phyloP scores from a whole-genome alignment of 2,329 filamentous ascomycete genomes.

The Xylaria multiplex region DNA sequence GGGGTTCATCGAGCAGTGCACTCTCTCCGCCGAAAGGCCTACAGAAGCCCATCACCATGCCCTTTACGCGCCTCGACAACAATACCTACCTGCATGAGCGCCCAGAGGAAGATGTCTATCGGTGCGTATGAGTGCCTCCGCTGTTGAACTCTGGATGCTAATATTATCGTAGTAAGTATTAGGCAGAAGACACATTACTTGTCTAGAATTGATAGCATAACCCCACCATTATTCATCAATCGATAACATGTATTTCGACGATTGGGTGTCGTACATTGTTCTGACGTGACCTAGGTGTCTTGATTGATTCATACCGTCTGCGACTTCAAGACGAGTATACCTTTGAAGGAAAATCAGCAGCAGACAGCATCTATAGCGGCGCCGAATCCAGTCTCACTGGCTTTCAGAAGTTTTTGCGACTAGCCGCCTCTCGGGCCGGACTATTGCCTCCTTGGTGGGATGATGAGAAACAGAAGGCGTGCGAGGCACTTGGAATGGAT shows the following conservation, averaged over 20 bases:
- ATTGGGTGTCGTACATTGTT: neutral
- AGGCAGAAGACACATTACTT: neutral
- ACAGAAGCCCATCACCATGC: conserved; percentile 28
- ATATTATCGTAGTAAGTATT: conserved; percentile 17
- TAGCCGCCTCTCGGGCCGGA: conserved; percentile 11
- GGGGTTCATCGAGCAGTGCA: neutral
- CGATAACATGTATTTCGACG: no score
- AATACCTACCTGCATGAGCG: conserved; percentile 35
- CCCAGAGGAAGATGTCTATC: conserved; percentile 35
- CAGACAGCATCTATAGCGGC: conserved; percentile 30
- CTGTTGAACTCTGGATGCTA: neutral
- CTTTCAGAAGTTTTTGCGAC: conserved; percentile 29
- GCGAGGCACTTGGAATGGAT: conserved; percentile 29
- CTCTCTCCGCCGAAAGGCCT: conserved; percentile 33
- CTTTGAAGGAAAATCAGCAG: conserved; percentile 8
- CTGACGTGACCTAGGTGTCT: conserved; percentile 19
- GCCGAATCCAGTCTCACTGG: conserved; percentile 19
- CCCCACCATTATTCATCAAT: no score
- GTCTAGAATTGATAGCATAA: neutral
- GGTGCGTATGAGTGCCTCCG: conserved; percentile 19
- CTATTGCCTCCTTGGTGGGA: conserved; percentile 36
- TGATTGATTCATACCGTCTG: conserved; percentile 36
- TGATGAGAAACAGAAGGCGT: conserved; percentile 23
- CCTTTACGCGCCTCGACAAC: conserved; percentile 35
- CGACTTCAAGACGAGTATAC: conserved; percentile 32